Evolutionary conservation across 2,329 filamentous ascomycete genomes (phyloP), one percentile per base, ranked within the genome.

Genomic region (Ophiostoma tasmaniense): DNA sequence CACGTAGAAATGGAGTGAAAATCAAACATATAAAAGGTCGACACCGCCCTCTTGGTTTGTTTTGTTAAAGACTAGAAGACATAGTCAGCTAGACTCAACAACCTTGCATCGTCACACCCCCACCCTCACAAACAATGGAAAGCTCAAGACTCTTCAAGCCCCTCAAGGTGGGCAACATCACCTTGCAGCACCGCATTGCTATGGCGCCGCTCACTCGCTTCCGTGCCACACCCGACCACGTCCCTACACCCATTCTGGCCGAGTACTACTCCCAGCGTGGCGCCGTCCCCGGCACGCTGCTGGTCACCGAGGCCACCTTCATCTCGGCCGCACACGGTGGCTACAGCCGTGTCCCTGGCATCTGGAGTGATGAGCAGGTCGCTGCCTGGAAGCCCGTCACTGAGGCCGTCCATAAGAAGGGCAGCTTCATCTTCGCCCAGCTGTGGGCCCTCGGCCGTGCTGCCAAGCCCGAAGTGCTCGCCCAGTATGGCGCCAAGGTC

Each of bases 331-430:
- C 74, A 14, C 74, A 76, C 0, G 77, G 77, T 20, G 78, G 78
- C 0, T 75, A 76, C 59, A 71, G 77, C 64, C 83, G 85, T 67
- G 81, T 83, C 0, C 87, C 88, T 0, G 87, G 85, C 1, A 84
- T 90, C 73, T 89, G 81, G 73, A 82, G 76, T 61, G 75, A 80
- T 1, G 81, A 79, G 37, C 87, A 89, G 72, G 80, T 86, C 64
- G 79, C 80, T 0, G 84, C 80, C 0, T 90, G 88, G 88, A 84
- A 82, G 28, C 78, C 80, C 66, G 78, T 90, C 35, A 86, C 85
- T 0, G 81, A 86, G 66, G 84, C 83, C 1, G 87, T 90, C 1
- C 88, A 90, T 39, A 39, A 39, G 52, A 39, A 45, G 52, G 67
- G 67, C 64, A 64, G 45, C 64, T 70, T 68, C 25, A 33, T 70